These are phyloP conservation scores for Triticum turgidum DNA, from an alignment of 176 grass and related monocot species.

Conservation along the genomic window DNA sequence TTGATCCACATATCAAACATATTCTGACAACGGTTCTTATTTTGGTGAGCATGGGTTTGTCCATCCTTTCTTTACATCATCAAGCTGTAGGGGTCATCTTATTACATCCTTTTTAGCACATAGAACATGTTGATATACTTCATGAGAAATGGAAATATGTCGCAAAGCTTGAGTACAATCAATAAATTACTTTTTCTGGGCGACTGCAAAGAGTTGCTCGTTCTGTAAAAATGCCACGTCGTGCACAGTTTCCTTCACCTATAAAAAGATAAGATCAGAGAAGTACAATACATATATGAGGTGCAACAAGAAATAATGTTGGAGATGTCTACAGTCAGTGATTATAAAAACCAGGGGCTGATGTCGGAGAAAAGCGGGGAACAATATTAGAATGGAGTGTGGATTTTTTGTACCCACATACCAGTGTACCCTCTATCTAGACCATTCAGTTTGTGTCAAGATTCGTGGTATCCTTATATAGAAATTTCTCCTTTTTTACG, in stretches of 20 bases:
- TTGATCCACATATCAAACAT: too few relatives aligned
- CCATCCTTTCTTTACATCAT: too few relatives aligned
- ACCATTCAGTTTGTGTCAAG: too few relatives aligned
- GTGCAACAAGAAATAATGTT: neutral
- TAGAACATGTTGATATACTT: neutral
- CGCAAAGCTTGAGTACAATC: neutral
- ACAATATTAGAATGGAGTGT: neutral
- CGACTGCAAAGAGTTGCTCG: constrained; percentile 83
- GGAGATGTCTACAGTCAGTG: neutral
- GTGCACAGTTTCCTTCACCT: constrained; percentile 84
- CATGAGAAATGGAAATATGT: neutral
- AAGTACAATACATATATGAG: constrained; percentile 13
- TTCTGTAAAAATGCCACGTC: constrained; percentile 87
- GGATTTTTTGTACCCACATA: too few relatives aligned
- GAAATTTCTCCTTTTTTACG: neutral
- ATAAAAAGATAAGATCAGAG: constrained; percentile 24
- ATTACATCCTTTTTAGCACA: neutral
- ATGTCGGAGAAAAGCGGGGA: neutral
- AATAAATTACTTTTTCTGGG: constrained; percentile 86
- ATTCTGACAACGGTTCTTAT: too few relatives aligned
- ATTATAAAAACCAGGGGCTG: neutral
- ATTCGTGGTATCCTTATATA: too few relatives aligned
- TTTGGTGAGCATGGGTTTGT: too few relatives aligned
- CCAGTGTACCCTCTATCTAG: too few relatives aligned
- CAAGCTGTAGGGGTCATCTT: too few relatives aligned